Conservation (phyloP, 805 yeast genomes). For the Pichia exigua region DNA sequence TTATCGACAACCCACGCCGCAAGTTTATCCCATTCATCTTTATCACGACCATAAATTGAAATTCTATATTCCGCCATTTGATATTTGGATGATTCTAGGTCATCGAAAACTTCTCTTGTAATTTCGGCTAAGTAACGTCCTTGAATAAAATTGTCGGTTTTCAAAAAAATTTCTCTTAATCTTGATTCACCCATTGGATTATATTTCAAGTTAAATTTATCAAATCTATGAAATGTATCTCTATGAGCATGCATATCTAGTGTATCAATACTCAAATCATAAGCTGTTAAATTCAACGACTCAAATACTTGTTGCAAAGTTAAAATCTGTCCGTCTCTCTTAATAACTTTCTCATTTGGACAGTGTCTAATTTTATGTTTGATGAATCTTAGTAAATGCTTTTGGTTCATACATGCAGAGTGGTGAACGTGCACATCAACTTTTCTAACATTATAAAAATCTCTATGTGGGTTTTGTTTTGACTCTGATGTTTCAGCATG, state of each 20-base stretch:
- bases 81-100: slow-evolving; percentile 89
- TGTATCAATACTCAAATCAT: slow-evolving; percentile 92
- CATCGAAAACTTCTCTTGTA: slow-evolving; percentile 89
- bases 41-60: slow-evolving; percentile 84
- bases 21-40: slow-evolving; percentile 90
- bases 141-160: slow-evolving; percentile 86
- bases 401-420: slow-evolving; percentile 98
- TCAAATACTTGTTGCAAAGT: slow-evolving; percentile 86
- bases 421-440: slow-evolving; percentile 99
- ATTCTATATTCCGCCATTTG: slow-evolving; percentile 97
- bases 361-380: slow-evolving; percentile 85
- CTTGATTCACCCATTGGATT: slow-evolving; percentile 98
- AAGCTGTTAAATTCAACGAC: slow-evolving; percentile 85
- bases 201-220: slow-evolving; percentile 92
- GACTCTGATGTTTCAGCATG: slow-evolving; percentile 88
- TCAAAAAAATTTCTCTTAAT: slow-evolving; percentile 88
- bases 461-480: slow-evolving; percentile 92
- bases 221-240: slow-evolving; percentile 96
- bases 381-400: slow-evolving; percentile 88
- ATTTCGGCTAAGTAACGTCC: slow-evolving; percentile 90
- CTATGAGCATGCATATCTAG: slow-evolving; percentile 99
- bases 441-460: slow-evolving; percentile 91
- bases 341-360: slow-evolving; percentile 85
- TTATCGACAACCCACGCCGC: slow-evolving; percentile 95
- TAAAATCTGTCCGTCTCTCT: slow-evolving; percentile 83